These are phyloP conservation scores for Phialemoniopsis sp. DNA, from an alignment of 2,329 filamentous ascomycete genomes.

Conservation along the genomic window DNA sequence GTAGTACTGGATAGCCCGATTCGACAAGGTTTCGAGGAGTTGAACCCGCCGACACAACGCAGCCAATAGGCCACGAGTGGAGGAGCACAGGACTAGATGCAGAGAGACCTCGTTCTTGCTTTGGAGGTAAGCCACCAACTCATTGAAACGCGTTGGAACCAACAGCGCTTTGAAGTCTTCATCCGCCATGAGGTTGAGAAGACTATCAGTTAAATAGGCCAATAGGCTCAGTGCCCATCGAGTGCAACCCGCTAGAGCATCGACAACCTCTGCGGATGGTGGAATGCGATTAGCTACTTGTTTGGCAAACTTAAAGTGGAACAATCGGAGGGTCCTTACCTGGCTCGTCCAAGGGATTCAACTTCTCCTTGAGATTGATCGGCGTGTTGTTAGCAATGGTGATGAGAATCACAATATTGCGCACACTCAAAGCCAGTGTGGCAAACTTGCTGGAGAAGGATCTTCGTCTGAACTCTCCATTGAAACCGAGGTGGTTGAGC, in stretches of 20 bases:
- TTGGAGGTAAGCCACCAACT: slow-evolving; percentile 48
- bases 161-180: slow-evolving; percentile 45
- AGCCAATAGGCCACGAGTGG: slow-evolving; percentile 68
- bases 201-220: slow-evolving; percentile 55
- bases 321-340: slow-evolving; percentile 30
- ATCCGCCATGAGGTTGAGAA: slow-evolving; percentile 53
- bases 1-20: slow-evolving; percentile 46
- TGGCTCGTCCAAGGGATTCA: slow-evolving; percentile 60
- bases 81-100: slow-evolving; percentile 67
- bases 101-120: slow-evolving; percentile 53
- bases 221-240: slow-evolving; percentile 75
- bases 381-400: slow-evolving; percentile 58
- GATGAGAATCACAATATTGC: slow-evolving; percentile 65
- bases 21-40: slow-evolving; percentile 48
- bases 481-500: slow-evolving; percentile 73
- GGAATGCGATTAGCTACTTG: too few relatives aligned
- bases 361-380: slow-evolving; percentile 47
- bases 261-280: slow-evolving; percentile 60
- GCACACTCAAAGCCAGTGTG: slow-evolving; percentile 69
- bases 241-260: slow-evolving; percentile 68
- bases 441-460: slow-evolving; percentile 70
- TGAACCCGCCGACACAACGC: slow-evolving; percentile 62
- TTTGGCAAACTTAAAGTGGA: too few relatives aligned
- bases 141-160: slow-evolving; percentile 37
- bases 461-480: slow-evolving; percentile 56